phyloP scores from a whole-genome alignment of 192 early-diverging fungal genomes.

The Mortierella claussenii region DNA sequence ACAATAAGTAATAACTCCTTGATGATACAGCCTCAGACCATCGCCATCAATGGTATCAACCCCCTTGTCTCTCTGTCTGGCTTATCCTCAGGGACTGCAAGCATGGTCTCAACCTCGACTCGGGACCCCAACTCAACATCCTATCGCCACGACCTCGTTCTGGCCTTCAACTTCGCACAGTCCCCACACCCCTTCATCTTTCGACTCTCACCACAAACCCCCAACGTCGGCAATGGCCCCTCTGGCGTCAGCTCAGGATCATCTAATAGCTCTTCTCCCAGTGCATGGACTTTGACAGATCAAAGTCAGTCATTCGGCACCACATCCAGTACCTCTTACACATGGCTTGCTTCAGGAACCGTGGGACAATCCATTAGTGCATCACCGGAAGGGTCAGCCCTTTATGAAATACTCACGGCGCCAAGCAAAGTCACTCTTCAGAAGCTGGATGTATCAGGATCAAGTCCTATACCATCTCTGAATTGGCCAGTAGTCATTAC shows the following conservation, averaged over 20 bases:
- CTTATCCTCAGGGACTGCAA: not conserved
- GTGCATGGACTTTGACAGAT: slow-evolving; percentile 1
- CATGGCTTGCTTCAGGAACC: slow-evolving; percentile 2
- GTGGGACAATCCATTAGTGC: not conserved
- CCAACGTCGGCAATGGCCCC: not conserved
- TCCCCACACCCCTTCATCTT: not conserved
- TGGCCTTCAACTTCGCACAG: not conserved
- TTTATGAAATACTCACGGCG: not conserved
- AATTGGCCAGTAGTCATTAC: not conserved
- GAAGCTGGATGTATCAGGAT: not conserved
- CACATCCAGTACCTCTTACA: not conserved
- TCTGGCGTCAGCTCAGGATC: not conserved
- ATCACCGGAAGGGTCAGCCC: not conserved
- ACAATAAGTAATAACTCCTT: not conserved
- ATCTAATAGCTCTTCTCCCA: not conserved
- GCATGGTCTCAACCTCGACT: slow-evolving; percentile 14
- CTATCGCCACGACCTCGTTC: slow-evolving; percentile 18
- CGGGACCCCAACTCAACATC: not conserved
- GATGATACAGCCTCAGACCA: slow-evolving; percentile 1
- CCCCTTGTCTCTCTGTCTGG: not conserved
- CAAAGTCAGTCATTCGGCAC: not conserved
- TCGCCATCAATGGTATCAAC: not conserved
- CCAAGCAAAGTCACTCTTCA: not conserved
- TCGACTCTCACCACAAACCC: not conserved
- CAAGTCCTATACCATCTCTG: not conserved